Percentiles rank a stretch among this genome's conserved stretches.
Evolutionary conservation across 163 green algal genomes (phyloP).

Genomic region (Smithsoniella earleae): DNA sequence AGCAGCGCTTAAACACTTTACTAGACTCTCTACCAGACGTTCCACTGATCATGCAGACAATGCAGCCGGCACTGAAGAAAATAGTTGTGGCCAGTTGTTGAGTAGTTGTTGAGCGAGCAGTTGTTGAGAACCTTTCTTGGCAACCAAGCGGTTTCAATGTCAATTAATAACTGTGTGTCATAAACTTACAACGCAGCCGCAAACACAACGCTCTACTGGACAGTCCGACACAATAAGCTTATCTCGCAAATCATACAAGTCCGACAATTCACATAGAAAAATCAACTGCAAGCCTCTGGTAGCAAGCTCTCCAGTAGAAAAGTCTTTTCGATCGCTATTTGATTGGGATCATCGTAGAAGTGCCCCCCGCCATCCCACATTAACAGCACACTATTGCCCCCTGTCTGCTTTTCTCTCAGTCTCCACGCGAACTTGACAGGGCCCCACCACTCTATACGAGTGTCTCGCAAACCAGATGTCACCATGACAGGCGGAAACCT

Average conservation of each 20-base stretch:
- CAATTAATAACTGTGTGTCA: too few relatives aligned
- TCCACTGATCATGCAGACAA: constrained; percentile 41
- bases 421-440: constrained; percentile 37
- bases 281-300: too few relatives aligned
- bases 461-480: constrained; percentile 35
- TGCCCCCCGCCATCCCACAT: constrained; percentile 21
- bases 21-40: constrained; percentile 37
- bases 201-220: too few relatives aligned
- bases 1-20: constrained; percentile 36
- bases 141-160: too few relatives aligned
- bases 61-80: constrained; percentile 37
- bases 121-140: too few relatives aligned
- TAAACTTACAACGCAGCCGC: too few relatives aligned
- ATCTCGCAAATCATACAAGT: too few relatives aligned
- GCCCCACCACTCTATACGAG: constrained; percentile 44
- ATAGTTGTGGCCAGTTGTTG: constrained; percentile 34
- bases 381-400: neutral
- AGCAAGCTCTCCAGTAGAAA: constrained; percentile 22
- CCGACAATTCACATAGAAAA: too few relatives aligned
- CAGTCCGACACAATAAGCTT: too few relatives aligned
- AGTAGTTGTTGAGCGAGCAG: too few relatives aligned
- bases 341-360: constrained; percentile 28
- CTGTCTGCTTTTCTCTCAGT: constrained; percentile 1
- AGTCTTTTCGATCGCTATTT: constrained; percentile 21
- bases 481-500: constrained; percentile 44